phyloP scores from a whole-genome alignment of 306 rosid species.

The Carpinus fangiana region DNA sequence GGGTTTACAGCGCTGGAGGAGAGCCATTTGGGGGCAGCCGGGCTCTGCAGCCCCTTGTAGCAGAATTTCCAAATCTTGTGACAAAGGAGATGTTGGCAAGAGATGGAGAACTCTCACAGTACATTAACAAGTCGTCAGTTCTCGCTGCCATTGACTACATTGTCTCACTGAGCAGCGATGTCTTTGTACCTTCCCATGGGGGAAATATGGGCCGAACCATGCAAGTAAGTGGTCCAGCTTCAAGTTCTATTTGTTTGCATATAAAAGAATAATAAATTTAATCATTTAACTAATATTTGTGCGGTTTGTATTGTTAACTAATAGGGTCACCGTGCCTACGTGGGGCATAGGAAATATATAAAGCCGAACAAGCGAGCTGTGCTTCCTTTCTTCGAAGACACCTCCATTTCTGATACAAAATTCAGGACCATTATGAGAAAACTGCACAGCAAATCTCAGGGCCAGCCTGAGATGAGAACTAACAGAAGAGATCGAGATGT shows the following conservation, averaged over 20 bases:
- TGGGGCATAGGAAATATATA: constrained; percentile 53
- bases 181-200: constrained; percentile 54
- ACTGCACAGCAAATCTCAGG: constrained; percentile 41
- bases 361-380: constrained; percentile 53
- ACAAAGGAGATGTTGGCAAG: constrained; percentile 48
- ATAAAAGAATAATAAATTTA: too few species aligned
- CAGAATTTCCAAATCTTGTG: constrained; percentile 50
- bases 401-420: constrained; percentile 40
- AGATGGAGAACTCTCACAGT: constrained; percentile 48
- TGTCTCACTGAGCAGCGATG: constrained; percentile 52
- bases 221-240: constrained; percentile 27
- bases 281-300: neutral
- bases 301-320: neutral
- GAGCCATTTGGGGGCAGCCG: constrained; percentile 47
- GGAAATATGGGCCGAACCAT: constrained; percentile 65
- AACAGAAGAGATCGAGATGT: constrained; percentile 49
- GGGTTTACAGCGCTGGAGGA: constrained; percentile 57
- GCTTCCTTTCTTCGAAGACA: constrained; percentile 38
- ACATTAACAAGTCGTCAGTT: constrained; percentile 46
- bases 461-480: constrained; percentile 43
- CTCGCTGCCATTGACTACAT: constrained; percentile 63
- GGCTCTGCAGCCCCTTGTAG: constrained; percentile 49
- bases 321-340: constrained; percentile 58
- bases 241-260: too few species aligned
- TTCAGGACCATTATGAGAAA: constrained; percentile 33